These are phyloP conservation scores for Cynara cardunculus DNA, from an alignment of 129 eudicot species.

Conservation along the genomic window DNA sequence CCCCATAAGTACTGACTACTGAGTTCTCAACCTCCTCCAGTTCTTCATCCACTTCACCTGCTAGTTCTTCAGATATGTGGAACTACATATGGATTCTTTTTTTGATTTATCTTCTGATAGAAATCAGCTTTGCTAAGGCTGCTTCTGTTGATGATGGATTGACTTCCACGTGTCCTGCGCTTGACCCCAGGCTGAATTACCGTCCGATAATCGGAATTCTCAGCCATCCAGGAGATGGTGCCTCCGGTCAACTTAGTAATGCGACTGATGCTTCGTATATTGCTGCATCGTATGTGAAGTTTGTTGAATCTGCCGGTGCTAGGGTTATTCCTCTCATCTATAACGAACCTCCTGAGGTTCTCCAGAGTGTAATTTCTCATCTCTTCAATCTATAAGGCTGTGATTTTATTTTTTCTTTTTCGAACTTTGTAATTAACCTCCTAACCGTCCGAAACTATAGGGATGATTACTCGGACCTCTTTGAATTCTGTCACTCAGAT, in stretches of 20 bases:
- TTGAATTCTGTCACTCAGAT: too few relatives aligned
- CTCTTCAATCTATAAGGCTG: neutral
- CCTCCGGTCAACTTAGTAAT: conserved; percentile 75
- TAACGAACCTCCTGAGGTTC: conserved; percentile 55
- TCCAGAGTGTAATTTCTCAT: conserved; percentile 36
- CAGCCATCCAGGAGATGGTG: conserved; percentile 91
- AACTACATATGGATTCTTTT: conserved; percentile 40
- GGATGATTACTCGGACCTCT: neutral
- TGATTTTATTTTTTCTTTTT: neutral
- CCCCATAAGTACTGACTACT: neutral
- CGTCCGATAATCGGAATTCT: conserved; percentile 87
- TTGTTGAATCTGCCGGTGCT: conserved; percentile 92
- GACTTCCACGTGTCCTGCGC: conserved; percentile 50
- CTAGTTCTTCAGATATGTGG: conserved; percentile 32
- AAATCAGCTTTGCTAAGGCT: conserved; percentile 28
- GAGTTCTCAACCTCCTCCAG: conserved; percentile 1
- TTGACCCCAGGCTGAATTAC: conserved; percentile 60
- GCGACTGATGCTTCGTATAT: conserved; percentile 69
- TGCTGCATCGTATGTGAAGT: conserved; percentile 93
- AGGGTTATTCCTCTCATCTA: conserved; percentile 87
- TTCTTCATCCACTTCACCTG: neutral
- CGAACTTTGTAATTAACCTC: neutral
- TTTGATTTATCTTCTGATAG: conserved; percentile 25
- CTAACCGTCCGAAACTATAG: neutral
- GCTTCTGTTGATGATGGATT: conserved; percentile 11